A percentile compares a stretch with the other conserved stretches of the same genome.
Conservation (phyloP, 2,329 filamentous ascomycete species). For the Penicillium sp. region DNA sequence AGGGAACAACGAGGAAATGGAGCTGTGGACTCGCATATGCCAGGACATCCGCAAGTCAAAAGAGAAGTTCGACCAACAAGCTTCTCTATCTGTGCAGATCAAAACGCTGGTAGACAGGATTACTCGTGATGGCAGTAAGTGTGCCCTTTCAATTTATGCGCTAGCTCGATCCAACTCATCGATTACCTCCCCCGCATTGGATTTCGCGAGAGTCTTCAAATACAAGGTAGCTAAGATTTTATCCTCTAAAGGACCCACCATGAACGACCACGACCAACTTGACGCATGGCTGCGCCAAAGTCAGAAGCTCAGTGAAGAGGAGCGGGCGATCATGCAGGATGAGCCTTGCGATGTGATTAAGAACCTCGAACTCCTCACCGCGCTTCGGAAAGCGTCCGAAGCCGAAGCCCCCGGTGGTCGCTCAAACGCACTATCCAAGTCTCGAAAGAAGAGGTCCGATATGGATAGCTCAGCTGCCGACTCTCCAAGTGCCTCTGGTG, state of each 20-base stretch:
- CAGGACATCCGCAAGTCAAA: slow-evolving; percentile 44
- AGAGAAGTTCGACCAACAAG: slow-evolving; percentile 45
- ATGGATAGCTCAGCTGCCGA: slow-evolving; percentile 45
- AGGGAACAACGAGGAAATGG: slow-evolving; percentile 45
- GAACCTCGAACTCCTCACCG: slow-evolving; percentile 49
- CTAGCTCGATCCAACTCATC: not conserved
- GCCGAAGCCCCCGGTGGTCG: slow-evolving; percentile 43
- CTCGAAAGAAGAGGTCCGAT: slow-evolving; percentile 47
- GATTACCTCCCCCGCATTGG: not conserved
- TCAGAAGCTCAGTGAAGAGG: slow-evolving; percentile 48
- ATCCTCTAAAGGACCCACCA: slow-evolving; percentile 31
- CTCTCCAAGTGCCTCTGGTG: slow-evolving; percentile 45
- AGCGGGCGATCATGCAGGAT: slow-evolving; percentile 47
- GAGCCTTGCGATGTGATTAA: slow-evolving; percentile 52
- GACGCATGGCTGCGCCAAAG: slow-evolving; percentile 48
- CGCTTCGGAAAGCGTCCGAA: slow-evolving; percentile 49
- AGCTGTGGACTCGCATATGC: slow-evolving; percentile 46
- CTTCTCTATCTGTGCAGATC: slow-evolving; percentile 40
- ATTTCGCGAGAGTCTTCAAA: not conserved
- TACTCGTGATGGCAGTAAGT: slow-evolving; percentile 43
- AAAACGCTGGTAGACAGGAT: slow-evolving; percentile 45
- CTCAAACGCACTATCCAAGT: slow-evolving; percentile 40
- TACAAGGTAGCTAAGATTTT: slow-evolving; percentile 12
- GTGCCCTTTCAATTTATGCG: not conserved
- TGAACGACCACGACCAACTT: slow-evolving; percentile 44